Evolutionary conservation across 768 basidiomycete genomes (phyloP).

Genomic region (Coprinopsis strossmayeri): DNA sequence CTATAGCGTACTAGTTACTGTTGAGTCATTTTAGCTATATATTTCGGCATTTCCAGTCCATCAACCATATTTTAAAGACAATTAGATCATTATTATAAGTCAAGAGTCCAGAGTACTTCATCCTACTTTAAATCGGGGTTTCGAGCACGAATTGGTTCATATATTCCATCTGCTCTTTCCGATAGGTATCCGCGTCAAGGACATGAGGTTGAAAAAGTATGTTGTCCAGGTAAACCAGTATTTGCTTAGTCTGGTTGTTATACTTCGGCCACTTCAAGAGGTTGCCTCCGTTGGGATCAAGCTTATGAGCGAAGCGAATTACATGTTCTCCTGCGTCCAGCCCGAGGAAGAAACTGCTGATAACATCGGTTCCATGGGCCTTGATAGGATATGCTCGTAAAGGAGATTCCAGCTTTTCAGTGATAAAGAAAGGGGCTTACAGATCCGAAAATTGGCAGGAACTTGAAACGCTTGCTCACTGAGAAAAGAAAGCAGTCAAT

Average conservation of each 20-base stretch:
- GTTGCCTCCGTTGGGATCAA: slow-evolving; percentile 33
- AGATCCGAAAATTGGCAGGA: slow-evolving; percentile 33
- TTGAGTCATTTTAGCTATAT: too few species aligned
- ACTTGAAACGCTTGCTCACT: slow-evolving; percentile 40
- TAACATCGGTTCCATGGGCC: slow-evolving; percentile 34
- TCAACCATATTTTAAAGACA: too few species aligned
- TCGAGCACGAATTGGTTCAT: neutral
- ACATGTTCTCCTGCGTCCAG: slow-evolving; percentile 28
- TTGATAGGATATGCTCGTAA: neutral
- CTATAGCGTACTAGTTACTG: too few species aligned
- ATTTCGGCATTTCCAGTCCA: too few species aligned
- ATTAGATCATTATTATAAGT: too few species aligned
- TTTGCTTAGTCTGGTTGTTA: slow-evolving; percentile 14
- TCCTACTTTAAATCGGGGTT: neutral
- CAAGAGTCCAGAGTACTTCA: too few species aligned
- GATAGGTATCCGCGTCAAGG: neutral
- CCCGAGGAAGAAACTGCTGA: slow-evolving; percentile 26
- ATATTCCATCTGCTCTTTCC: neutral
- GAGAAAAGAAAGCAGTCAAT: neutral
- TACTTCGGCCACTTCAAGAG: slow-evolving; percentile 25
- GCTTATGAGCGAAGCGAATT: slow-evolving; percentile 34
- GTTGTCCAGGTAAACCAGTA: too few species aligned
- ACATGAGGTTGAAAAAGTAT: too few species aligned
- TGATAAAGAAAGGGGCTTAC: slow-evolving; percentile 19
- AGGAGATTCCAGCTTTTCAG: neutral